phyloP scores from a whole-genome alignment of 805 yeast genomes.

The Yarrowia divulgata region DNA sequence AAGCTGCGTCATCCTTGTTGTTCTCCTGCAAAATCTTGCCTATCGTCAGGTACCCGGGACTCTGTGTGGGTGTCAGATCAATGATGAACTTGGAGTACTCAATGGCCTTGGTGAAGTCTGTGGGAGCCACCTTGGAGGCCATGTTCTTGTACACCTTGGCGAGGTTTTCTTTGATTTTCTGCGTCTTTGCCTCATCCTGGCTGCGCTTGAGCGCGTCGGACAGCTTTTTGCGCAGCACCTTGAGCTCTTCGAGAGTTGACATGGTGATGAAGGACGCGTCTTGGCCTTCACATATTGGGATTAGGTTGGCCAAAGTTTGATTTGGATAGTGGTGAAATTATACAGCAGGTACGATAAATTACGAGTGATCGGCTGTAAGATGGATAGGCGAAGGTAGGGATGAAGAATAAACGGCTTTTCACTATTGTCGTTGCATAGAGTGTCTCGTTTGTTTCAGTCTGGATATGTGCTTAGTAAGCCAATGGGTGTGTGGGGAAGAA shows the following conservation, averaged over 20 bases:
- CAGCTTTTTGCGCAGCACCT: constrained; percentile 12
- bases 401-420: too few relatives aligned
- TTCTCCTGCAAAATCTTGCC: constrained; percentile 33
- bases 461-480: too few relatives aligned
- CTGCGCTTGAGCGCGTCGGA: constrained; percentile 20
- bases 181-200: constrained; percentile 1
- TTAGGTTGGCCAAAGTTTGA: neutral
- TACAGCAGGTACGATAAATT: too few relatives aligned
- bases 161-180: constrained; percentile 21
- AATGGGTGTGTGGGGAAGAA: too few relatives aligned
- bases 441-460: too few relatives aligned
- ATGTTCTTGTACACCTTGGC: constrained; percentile 23
- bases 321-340: too few relatives aligned
- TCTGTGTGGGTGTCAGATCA: constrained; percentile 12
- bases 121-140: constrained; percentile 8
- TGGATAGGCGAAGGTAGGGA: too few relatives aligned
- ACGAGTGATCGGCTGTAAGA: too few relatives aligned
- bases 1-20: constrained; percentile 31
- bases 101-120: constrained; percentile 25
- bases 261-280: constrained; percentile 22
- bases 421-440: too few relatives aligned
- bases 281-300: neutral
- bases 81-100: constrained; percentile 26
- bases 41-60: constrained; percentile 24
- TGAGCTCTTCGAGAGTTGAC: constrained; percentile 31